Evolutionary conservation across 805 yeast genomes (phyloP).

Genomic region (Suhomyces sp.): DNA sequence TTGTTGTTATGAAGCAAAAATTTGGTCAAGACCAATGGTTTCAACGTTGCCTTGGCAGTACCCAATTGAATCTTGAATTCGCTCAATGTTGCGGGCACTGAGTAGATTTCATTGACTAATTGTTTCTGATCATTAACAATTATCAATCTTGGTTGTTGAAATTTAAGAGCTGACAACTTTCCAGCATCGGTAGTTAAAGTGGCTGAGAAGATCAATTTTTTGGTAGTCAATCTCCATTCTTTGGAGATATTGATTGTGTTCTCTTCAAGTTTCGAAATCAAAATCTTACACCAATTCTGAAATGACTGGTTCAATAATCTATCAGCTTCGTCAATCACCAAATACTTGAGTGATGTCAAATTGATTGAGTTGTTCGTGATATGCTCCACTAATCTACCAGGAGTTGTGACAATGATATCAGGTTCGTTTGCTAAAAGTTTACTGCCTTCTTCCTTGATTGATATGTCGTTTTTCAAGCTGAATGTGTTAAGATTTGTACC

Average conservation of each 20-base stretch:
- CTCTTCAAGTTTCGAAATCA: constrained; percentile 40
- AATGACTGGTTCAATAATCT: constrained; percentile 80
- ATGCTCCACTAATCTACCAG: constrained; percentile 84
- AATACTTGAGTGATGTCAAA: constrained; percentile 54
- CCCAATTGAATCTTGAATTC: constrained; percentile 47
- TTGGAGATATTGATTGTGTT: constrained; percentile 24
- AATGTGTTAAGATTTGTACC: constrained; percentile 69
- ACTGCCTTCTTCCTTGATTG: constrained; percentile 61
- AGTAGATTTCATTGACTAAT: constrained; percentile 55
- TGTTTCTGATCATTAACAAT: constrained; percentile 61
- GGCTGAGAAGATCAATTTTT: constrained; percentile 83
- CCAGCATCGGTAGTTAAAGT: constrained; percentile 94
- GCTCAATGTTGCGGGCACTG: constrained; percentile 53
- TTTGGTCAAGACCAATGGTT: constrained; percentile 72
- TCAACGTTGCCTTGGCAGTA: constrained; percentile 43
- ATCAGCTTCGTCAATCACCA: constrained; percentile 83
- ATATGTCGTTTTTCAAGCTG: constrained; percentile 53
- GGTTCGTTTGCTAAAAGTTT: constrained; percentile 51
- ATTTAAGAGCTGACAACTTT: constrained; percentile 67
- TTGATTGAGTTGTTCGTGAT: constrained; percentile 42
- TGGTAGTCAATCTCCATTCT: constrained; percentile 38
- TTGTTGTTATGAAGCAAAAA: constrained; percentile 42
- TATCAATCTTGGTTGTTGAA: constrained; percentile 69
- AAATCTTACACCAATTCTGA: constrained; percentile 83
- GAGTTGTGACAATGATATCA: constrained; percentile 69